phyloP scores from a whole-genome alignment of 2,329 filamentous ascomycete genomes.

The Fusarium virguliforme region DNA sequence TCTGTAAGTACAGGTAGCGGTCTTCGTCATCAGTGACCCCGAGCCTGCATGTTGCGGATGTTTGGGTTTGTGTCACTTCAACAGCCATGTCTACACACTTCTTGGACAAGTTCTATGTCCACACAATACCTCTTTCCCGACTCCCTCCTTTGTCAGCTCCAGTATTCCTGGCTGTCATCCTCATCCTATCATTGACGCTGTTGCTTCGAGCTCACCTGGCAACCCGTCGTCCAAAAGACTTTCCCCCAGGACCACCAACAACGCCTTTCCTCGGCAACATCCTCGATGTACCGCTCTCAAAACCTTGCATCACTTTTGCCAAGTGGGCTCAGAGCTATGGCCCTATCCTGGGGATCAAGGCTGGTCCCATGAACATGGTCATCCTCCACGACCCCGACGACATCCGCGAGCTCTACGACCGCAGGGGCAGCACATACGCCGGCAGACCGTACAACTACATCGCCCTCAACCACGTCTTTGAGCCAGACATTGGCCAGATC shows the following conservation, averaged over 20 bases:
- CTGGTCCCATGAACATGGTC: constrained; percentile 54
- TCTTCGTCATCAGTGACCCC: neutral
- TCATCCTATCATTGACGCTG: neutral
- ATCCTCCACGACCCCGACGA: constrained; percentile 54
- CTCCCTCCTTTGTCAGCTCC: neutral
- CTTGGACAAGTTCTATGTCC: neutral
- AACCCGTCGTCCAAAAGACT: constrained; percentile 22
- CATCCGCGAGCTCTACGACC: constrained; percentile 58
- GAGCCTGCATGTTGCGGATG: neutral
- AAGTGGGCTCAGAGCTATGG: constrained; percentile 57
- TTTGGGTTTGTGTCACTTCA: neutral
- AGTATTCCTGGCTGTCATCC: neutral
- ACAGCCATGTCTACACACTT: neutral
- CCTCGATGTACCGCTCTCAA: constrained; percentile 46
- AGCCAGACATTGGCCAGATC: constrained; percentile 45
- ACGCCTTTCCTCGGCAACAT: constrained; percentile 50
- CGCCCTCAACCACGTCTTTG: constrained; percentile 51
- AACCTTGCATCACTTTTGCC: constrained; percentile 50
- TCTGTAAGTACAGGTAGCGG: neutral
- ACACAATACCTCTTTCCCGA: neutral
- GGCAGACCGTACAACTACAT: constrained; percentile 55
- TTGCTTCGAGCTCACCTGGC: constrained; percentile 16
- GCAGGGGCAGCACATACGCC: constrained; percentile 58
- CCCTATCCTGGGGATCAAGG: constrained; percentile 54
- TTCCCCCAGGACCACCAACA: constrained; percentile 28